phyloP scores from a whole-genome alignment of 2,329 filamentous ascomycete species.

The Basipetospora sp. region DNA sequence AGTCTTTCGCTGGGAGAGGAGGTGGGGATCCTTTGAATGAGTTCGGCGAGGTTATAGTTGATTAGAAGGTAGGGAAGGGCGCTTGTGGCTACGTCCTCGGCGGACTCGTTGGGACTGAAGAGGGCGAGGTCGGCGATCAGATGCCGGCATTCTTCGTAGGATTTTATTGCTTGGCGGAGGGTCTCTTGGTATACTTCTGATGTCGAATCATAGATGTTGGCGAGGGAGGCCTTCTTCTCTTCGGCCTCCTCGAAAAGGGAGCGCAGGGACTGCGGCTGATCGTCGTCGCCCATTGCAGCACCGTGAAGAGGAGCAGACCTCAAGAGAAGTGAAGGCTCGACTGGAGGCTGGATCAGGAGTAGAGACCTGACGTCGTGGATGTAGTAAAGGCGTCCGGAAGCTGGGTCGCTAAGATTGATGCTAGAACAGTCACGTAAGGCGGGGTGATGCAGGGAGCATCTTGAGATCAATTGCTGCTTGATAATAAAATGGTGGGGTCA shows the following conservation, averaged over 20 bases:
- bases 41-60: constrained; percentile 64
- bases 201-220: constrained; percentile 49
- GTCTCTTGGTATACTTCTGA: constrained; percentile 52
- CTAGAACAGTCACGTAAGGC: too few species aligned
- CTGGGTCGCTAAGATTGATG: too few species aligned
- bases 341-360: too few species aligned
- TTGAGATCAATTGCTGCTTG: too few species aligned
- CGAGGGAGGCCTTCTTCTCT: constrained; percentile 38
- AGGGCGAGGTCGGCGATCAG: constrained; percentile 58
- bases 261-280: constrained; percentile 35
- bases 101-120: constrained; percentile 78
- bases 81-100: constrained; percentile 75
- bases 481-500: too few species aligned
- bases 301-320: too few species aligned
- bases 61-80: constrained; percentile 75
- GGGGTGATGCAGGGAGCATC: too few species aligned
- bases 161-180: constrained; percentile 50
- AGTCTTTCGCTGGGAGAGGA: constrained; percentile 42
- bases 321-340: too few species aligned
- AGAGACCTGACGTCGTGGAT: too few species aligned
- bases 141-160: constrained; percentile 58
- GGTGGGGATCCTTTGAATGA: constrained; percentile 53
- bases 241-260: constrained; percentile 36
- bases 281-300: constrained; percentile 19
- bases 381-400: too few species aligned